A percentile compares a stretch with the other conserved stretches of the same genome.
Conservation (phyloP, 768 basidiomycete genomes). For the Kwoniella sp. region DNA sequence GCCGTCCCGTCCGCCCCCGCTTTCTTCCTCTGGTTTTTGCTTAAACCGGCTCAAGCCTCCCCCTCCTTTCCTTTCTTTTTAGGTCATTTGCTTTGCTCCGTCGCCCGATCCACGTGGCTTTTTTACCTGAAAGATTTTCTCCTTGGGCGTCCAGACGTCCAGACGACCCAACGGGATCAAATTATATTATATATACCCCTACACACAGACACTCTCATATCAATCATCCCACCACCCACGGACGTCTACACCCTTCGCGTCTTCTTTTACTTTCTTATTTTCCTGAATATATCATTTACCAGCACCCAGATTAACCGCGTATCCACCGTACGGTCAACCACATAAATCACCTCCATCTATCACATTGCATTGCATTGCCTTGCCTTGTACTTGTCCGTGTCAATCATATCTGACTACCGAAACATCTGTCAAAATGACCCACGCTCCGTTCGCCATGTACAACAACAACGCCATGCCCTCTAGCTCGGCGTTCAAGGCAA, state of each 20-base stretch:
- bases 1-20: background rate
- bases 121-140: conserved; percentile 1
- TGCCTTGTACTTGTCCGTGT: background rate
- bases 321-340: background rate
- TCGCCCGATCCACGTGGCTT: conserved; percentile 9
- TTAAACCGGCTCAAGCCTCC: conserved; percentile 11
- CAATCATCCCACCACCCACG: background rate
- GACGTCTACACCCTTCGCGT: conserved; percentile 13
- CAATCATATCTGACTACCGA: background rate
- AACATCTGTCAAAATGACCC: conserved; percentile 17
- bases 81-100: background rate
- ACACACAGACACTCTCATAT: conserved; percentile 10
- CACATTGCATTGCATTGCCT: background rate
- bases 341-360: background rate
- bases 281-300: conserved; percentile 22
- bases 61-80: background rate
- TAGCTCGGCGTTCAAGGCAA: conserved; percentile 34
- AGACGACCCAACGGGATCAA: background rate
- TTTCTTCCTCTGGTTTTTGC: background rate
- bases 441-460: conserved; percentile 24
- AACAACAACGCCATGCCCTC: conserved; percentile 28
- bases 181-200: conserved; percentile 13
- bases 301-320: background rate
- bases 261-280: conserved; percentile 17
- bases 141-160: too few relatives aligned